Percentiles rank a stretch among this genome's conserved stretches.
These are phyloP conservation scores for Macadamia integrifolia DNA, from an alignment of 164 flowering plant species.

Conservation along the genomic window DNA sequence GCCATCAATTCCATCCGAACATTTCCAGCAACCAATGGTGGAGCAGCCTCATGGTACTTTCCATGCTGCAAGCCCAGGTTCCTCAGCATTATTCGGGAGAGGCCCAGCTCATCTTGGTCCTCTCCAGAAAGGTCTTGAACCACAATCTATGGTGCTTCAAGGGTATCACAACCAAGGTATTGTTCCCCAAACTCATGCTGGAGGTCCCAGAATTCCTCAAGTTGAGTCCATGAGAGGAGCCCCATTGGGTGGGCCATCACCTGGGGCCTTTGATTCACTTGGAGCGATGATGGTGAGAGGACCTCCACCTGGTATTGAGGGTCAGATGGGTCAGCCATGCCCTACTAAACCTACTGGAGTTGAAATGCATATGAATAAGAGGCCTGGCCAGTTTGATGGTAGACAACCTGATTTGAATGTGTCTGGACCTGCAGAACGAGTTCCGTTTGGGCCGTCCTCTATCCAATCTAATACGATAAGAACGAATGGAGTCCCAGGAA, in stretches of 20 bases:
- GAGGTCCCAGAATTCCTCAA: slow-evolving; percentile 20
- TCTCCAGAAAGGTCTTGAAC: slow-evolving; percentile 24
- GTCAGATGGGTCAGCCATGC: slow-evolving; percentile 24
- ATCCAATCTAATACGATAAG: slow-evolving; percentile 23
- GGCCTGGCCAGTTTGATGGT: slow-evolving; percentile 33
- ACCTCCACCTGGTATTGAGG: slow-evolving; percentile 32
- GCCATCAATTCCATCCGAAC: slow-evolving; percentile 24
- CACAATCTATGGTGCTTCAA: slow-evolving; percentile 19
- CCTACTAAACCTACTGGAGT: slow-evolving; percentile 26
- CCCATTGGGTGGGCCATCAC: slow-evolving; percentile 20
- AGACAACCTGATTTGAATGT: slow-evolving; percentile 25
- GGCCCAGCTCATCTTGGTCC: slow-evolving; percentile 37
- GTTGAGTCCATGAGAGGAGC: slow-evolving; percentile 28
- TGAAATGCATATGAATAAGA: slow-evolving; percentile 26
- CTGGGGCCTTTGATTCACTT: slow-evolving; percentile 35
- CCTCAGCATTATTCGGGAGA: slow-evolving; percentile 31
- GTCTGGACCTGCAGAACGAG: slow-evolving; percentile 31
- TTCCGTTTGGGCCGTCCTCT: slow-evolving; percentile 27
- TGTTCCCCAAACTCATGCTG: slow-evolving; percentile 17
- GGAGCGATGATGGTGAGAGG: slow-evolving; percentile 31
- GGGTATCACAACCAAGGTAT: slow-evolving; percentile 26
- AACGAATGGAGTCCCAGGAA: slow-evolving; percentile 32
- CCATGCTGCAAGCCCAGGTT: slow-evolving; percentile 24
- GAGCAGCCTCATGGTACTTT: slow-evolving; percentile 26
- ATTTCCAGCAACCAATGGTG: slow-evolving; percentile 15